Base-by-base conservation (phyloP, 2,329 filamentous ascomycete genomes). In the Nemania bipapillata region DNA sequence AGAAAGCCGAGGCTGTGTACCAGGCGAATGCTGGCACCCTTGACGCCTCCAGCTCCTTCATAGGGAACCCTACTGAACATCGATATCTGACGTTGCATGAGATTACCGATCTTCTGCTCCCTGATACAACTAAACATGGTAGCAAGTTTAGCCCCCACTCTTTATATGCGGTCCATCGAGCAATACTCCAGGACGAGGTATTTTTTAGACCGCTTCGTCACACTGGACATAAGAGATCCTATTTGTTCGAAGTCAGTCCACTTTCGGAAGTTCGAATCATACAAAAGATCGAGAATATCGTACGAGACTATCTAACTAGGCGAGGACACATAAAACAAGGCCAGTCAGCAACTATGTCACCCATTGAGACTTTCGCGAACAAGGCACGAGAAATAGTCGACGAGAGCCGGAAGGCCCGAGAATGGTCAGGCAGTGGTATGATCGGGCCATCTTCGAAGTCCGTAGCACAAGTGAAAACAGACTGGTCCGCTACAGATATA, bases 121-220 rank as follows among this genome's bases (percentile, higher is more conserved):
- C 81, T 1, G 68, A 74, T 8, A 74, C 77, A 9, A 74, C 80
- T 45, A 82, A 80, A 66, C 68, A 71, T 1, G 76, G 78, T 24
- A 78, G 77, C 1, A 79, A 78, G 9, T 85, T 85, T 61, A 80
- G 84, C 0, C 71, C 84, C 0, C 74, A 83, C 30, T 84, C 86
- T 8, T 79, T 93, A 4, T 92, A 93, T 74, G 91, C 92, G 3
- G 88, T 94, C 6, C 90, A 93, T 72, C 87, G 87, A 64, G 86
- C 90, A 8, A 77, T 95, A 7, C 78, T 85, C 26, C 82, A 85
- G 47, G 85, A 89, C 67, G 88, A 90, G 8, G 83, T 89, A 61
- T 87, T 84, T 30, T 92, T 94, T 75, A 83, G 84, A 1, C 82
- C 85, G 1, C 70, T 86, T 77, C 78, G 84, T 79, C 74, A 85